Conservation (phyloP, 768 basidiomycete genomes). For the Tylopilus rubrobrunneus region DNA sequence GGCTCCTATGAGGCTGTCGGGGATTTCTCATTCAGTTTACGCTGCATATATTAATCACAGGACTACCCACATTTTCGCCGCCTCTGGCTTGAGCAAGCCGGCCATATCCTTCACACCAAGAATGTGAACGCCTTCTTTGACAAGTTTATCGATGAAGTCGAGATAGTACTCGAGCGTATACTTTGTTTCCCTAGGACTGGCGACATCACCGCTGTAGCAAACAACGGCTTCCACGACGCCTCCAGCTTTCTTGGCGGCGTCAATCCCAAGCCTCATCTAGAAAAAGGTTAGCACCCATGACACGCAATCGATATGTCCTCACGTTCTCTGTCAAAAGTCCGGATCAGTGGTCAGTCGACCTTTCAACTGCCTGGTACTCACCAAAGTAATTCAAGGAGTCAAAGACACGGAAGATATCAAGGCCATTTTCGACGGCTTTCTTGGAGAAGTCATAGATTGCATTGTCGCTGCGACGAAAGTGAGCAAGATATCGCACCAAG, state of each 20-base stretch:
- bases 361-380: conserved; percentile 32
- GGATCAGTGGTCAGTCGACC: conserved; percentile 2
- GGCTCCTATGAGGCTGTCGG: conserved; percentile 77
- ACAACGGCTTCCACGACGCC: conserved; percentile 97
- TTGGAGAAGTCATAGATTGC: conserved; percentile 99
- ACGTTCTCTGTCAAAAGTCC: conserved; percentile 59
- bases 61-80: conserved; percentile 75
- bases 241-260: conserved; percentile 99
- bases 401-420: conserved; percentile 99
- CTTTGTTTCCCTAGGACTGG: conserved; percentile 90
- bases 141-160: conserved; percentile 90
- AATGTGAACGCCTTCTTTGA: conserved; percentile 93
- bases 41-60: background rate
- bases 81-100: conserved; percentile 90
- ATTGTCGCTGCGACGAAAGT: conserved; percentile 64
- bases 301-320: conserved; percentile 18
- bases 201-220: conserved; percentile 98
- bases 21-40: conserved; percentile 4
- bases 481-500: background rate
- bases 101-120: conserved; percentile 99
- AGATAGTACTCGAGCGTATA: conserved; percentile 98
- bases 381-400: conserved; percentile 99
- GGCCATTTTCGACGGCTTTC: conserved; percentile 98
- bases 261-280: conserved; percentile 96
- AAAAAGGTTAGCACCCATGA: conserved; percentile 13